These are phyloP conservation scores for Erythrophleum ivorense DNA, from an alignment of 331 rosid genomes.

Conservation along the genomic window DNA sequence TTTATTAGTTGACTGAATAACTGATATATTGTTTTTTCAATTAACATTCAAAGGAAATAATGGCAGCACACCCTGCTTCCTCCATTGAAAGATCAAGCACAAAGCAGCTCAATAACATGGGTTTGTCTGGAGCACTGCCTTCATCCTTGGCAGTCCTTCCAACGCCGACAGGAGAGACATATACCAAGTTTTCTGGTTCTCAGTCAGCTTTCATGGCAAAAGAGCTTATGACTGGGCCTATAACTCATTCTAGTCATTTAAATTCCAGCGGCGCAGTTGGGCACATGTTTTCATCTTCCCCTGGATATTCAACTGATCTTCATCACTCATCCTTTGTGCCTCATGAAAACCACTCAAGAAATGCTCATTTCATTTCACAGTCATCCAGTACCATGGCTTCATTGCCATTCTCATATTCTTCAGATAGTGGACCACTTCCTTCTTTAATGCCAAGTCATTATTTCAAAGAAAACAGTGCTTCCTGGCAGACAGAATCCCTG, in stretches of 20 bases:
- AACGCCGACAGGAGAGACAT: constrained; percentile 61
- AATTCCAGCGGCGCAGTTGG: constrained; percentile 77
- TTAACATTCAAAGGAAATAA: constrained; percentile 53
- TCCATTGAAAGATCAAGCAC: constrained; percentile 67
- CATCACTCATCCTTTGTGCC: constrained; percentile 77
- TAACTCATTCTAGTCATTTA: constrained; percentile 54
- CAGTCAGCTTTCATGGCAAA: constrained; percentile 63
- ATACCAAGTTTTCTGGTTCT: constrained; percentile 68
- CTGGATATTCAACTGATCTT: constrained; percentile 80
- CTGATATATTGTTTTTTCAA: constrained; percentile 44
- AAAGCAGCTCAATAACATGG: constrained; percentile 65
- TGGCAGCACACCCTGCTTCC: constrained; percentile 81
- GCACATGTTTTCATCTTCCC: constrained; percentile 83
- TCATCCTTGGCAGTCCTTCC: constrained; percentile 69
- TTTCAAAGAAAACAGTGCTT: constrained; percentile 61
- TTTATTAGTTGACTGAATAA: constrained; percentile 40
- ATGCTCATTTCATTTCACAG: constrained; percentile 61
- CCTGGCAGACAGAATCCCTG: constrained; percentile 79
- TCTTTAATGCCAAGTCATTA: constrained; percentile 59
- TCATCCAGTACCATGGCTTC: constrained; percentile 54
- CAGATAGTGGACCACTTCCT: constrained; percentile 56
- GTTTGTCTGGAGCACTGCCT: constrained; percentile 64
- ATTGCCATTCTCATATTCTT: constrained; percentile 63
- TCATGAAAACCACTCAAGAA: constrained; percentile 60
- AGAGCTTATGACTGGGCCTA: constrained; percentile 57